Evolutionary conservation across 768 basidiomycete species (phyloP), one percentile per base, ranked within the genome.

Genomic region (Rhizopogon sp.): DNA sequence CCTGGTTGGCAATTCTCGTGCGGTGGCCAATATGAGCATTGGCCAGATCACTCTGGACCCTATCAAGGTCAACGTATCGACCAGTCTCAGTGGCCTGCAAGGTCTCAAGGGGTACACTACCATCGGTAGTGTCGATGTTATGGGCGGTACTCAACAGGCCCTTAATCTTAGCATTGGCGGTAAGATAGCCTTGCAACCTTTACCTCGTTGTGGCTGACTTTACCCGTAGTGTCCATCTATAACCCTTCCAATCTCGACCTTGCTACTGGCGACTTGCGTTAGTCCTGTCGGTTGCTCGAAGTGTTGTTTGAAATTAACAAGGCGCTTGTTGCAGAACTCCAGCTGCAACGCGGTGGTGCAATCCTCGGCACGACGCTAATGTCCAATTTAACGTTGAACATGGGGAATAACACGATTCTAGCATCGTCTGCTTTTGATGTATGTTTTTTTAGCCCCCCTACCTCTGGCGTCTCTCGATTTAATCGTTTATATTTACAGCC

Each of bases 181-280:
- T 83, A 50, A 53, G 68, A 42, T 53, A 17, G 49, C 28, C 44
- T 42, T 7, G 39, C 43, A 39, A 31, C 5, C 42, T 20, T 10
- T 22, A 4, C 16, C 11, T 16, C n/a, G 4, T 25, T 40, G 17
- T 52, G n/a, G 13, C 28, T 45, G 17, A 39, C 56, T 56, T 41
- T 51, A 42, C 33, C 40, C 40, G 2, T 54, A 82, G 84, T 86
- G 22, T 70, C 77, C 5, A 87, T 90, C 7, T 62, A 72, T 62
- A 90, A 90, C 64, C 88, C 86, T 10, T 86, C 83, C 6, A 85
- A 79, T 62, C 72, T 90, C 50, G 77, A 84, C 55, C 69, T 90
- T 22, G 63, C 73, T 7, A 78, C 77, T 2, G 87, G 86, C 14
- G 83, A 89, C 62, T 64, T 88, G 53, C 78, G 85, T 87, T 60